These are phyloP conservation scores for Beauveria varroae DNA, from an alignment of 2,329 filamentous ascomycete genomes.

Conservation along the genomic window DNA sequence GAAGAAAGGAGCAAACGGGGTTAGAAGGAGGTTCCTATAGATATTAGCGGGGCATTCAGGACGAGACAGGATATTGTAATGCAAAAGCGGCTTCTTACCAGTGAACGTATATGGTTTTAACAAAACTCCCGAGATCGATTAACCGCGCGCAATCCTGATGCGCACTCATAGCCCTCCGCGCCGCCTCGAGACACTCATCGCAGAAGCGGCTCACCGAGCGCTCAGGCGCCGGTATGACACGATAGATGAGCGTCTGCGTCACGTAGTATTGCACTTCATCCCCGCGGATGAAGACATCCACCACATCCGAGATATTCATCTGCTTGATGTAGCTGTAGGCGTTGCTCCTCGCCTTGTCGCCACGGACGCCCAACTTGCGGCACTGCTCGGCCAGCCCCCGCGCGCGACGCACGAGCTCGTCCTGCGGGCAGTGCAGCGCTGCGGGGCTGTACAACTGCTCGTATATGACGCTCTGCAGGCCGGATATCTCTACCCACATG, in stretches of 20 bases:
- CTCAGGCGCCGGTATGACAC: constrained; percentile 40
- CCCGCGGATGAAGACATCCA: constrained; percentile 37
- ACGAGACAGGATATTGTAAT: neutral
- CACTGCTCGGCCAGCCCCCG: constrained; percentile 31
- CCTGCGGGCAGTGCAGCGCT: constrained; percentile 32
- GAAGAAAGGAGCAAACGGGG: constrained; percentile 53
- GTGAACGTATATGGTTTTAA: constrained; percentile 42
- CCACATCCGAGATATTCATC: constrained; percentile 31
- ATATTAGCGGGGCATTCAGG: neutral
- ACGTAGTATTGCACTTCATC: constrained; percentile 42
- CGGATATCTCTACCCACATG: constrained; percentile 48
- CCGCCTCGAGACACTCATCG: constrained; percentile 40
- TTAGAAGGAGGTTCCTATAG: constrained; percentile 44
- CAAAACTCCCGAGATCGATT: constrained; percentile 31
- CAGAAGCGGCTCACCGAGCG: constrained; percentile 37
- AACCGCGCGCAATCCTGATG: constrained; percentile 39
- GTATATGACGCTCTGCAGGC: constrained; percentile 53
- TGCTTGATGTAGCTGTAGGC: constrained; percentile 30
- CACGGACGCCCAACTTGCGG: constrained; percentile 28
- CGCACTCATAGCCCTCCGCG: constrained; percentile 39
- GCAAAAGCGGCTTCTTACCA: constrained; percentile 31
- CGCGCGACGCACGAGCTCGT: constrained; percentile 33
- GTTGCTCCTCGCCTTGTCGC: constrained; percentile 26
- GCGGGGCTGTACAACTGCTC: constrained; percentile 44
- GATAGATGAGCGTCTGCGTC: constrained; percentile 44